Percentiles rank a stretch among this genome's conserved stretches.
phyloP scores from a whole-genome alignment of 73 alveolate species.

The Stentor coeruleus region DNA sequence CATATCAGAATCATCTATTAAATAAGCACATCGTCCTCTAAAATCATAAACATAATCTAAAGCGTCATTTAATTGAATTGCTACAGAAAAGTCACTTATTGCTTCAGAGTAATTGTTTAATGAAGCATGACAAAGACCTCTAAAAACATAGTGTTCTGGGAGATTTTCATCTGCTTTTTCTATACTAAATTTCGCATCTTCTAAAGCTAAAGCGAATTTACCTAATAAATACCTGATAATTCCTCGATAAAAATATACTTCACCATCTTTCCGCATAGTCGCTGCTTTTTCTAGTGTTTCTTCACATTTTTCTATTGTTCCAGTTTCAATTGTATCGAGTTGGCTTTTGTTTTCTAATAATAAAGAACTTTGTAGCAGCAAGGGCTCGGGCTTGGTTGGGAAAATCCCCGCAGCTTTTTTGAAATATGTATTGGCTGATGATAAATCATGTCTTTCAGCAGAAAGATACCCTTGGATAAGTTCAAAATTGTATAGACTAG shows the following conservation, averaged over 20 bases:
- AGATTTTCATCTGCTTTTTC: conserved; percentile 63
- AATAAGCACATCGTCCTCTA: conserved; percentile 69
- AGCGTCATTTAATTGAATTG: conserved; percentile 53
- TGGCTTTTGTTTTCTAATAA: not conserved
- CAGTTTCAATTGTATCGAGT: not conserved
- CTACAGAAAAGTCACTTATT: conserved; percentile 53
- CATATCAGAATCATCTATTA: conserved; percentile 59
- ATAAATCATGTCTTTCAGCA: not conserved
- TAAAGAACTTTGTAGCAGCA: conserved; percentile 26
- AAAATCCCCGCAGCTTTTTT: conserved; percentile 23
- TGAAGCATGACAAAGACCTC: conserved; percentile 69
- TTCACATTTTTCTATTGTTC: not conserved
- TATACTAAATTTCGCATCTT: conserved; percentile 51
- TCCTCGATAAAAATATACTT: conserved; percentile 50
- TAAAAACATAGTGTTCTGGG: conserved; percentile 54
- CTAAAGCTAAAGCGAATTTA: conserved; percentile 49
- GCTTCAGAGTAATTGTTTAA: conserved; percentile 63
- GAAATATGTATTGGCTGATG: not conserved
- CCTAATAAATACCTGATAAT: conserved; percentile 41
- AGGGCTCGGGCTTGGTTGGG: conserved; percentile 25
- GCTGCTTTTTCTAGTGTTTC: not conserved
- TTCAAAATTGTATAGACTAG: conserved; percentile 25
- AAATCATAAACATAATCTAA: conserved; percentile 57
- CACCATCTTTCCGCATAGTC: not conserved
- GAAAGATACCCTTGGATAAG: conserved; percentile 30